Percentiles rank a stretch among this genome's conserved stretches.
Evolutionary conservation across 257 asterid species (phyloP).

Genomic region (Fraxinus excelsior): DNA sequence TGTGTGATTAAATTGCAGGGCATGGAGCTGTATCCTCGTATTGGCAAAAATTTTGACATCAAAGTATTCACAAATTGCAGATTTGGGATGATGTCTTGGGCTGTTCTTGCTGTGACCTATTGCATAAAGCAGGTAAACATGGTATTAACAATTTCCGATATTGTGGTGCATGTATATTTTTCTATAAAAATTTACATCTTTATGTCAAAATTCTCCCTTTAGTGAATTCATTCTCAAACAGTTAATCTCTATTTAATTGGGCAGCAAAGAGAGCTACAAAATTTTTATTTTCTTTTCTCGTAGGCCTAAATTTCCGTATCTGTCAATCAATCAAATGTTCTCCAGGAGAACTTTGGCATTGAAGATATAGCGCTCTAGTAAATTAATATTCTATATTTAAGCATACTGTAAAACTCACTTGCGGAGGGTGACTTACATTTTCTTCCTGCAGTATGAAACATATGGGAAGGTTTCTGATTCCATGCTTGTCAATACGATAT

Average conservation of each 20-base stretch:
- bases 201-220: neutral
- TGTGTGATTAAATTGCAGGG: conserved; percentile 55
- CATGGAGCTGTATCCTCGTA: conserved; percentile 97
- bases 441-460: conserved; percentile 68
- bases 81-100: conserved; percentile 99
- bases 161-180: neutral
- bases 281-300: neutral
- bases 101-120: conserved; percentile 90
- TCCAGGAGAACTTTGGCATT: neutral
- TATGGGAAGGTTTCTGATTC: conserved; percentile 79
- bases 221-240: neutral
- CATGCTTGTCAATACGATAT: conserved; percentile 78
- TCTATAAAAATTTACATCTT: neutral
- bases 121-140: conserved; percentile 89
- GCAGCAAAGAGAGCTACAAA: neutral
- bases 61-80: conserved; percentile 97
- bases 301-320: neutral
- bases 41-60: conserved; percentile 89
- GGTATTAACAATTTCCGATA: neutral
- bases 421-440: conserved; percentile 18
- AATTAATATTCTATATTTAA: neutral
- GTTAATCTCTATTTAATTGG: neutral
- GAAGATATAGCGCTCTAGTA: neutral
- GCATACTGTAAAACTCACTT: conserved; percentile 13
- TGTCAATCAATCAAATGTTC: neutral